phyloP scores from a whole-genome alignment of 73 alveolate species.

The Blepharisma stoltei region DNA sequence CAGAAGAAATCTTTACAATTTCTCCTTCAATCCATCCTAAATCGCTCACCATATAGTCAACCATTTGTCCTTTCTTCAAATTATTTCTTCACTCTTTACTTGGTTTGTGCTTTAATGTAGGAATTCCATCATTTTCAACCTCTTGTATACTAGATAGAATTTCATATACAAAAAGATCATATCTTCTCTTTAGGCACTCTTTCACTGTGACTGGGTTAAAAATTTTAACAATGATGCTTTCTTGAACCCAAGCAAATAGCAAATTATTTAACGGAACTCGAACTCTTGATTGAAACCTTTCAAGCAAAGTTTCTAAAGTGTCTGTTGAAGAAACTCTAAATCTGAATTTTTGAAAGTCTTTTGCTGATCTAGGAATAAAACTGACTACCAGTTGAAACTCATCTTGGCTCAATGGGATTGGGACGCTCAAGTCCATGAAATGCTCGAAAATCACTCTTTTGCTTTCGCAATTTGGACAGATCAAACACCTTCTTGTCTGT shows the following conservation, averaged over 20 bases:
- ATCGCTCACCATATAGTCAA: background rate
- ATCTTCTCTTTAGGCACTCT: background rate
- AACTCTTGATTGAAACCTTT: background rate
- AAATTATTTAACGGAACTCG: background rate
- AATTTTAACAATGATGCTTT: background rate
- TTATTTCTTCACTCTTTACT: background rate
- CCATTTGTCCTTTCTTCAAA: background rate
- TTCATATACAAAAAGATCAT: background rate
- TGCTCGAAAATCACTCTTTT: slow-evolving; percentile 7
- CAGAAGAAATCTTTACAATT: too few species aligned
- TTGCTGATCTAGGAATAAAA: background rate
- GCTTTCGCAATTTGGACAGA: background rate
- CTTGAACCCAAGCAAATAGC: slow-evolving; percentile 5
- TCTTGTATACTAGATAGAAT: slow-evolving; percentile 10
- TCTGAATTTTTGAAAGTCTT: background rate
- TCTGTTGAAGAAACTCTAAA: background rate
- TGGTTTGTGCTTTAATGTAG: background rate
- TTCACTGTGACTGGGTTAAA: background rate
- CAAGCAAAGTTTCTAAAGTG: background rate
- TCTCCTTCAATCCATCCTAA: slow-evolving; percentile 10
- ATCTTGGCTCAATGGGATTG: slow-evolving; percentile 5
- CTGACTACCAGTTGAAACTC: background rate
- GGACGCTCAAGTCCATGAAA: slow-evolving; percentile 14
- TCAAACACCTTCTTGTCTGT: background rate
- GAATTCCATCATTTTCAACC: slow-evolving; percentile 2